Conservation (phyloP, 139 green algal species). For the Chlamydomonas incerta region DNA sequence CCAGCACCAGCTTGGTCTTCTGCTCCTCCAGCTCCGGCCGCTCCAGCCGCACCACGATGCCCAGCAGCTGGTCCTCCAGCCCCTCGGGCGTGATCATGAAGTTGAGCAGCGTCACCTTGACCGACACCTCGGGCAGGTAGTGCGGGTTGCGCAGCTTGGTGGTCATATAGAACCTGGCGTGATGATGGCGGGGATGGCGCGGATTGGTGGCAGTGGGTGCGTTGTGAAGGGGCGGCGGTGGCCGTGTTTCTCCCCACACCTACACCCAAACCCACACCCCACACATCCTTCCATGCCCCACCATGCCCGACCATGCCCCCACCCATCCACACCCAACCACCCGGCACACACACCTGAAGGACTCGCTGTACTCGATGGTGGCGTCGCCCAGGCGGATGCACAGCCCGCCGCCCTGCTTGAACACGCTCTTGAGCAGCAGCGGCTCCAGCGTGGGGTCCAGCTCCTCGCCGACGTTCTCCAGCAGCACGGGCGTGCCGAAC, state of each 20-base stretch:
- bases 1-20: slow-evolving; percentile 73
- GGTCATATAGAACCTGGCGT: slow-evolving; percentile 79
- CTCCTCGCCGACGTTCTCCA: slow-evolving; percentile 81
- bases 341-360: too few species aligned
- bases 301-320: too few species aligned
- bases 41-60: slow-evolving; percentile 85
- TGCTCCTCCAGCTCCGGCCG: slow-evolving; percentile 78
- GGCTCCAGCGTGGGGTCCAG: slow-evolving; percentile 86
- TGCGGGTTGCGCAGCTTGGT: slow-evolving; percentile 88
- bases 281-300: too few species aligned
- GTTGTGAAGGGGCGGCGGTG: background rate
- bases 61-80: slow-evolving; percentile 91
- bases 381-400: slow-evolving; percentile 80
- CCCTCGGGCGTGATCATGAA: slow-evolving; percentile 85
- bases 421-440: slow-evolving; percentile 77
- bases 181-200: background rate
- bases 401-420: slow-evolving; percentile 71
- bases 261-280: too few species aligned
- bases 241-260: too few species aligned
- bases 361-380: slow-evolving; percentile 77
- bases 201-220: background rate
- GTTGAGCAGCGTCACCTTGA: slow-evolving; percentile 84
- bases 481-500: slow-evolving; percentile 76
- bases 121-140: slow-evolving; percentile 80
- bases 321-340: background rate